Evolutionary conservation across 1,284 basidiomycete genomes (phyloP).

Genomic region (Tausonia pullulans): DNA sequence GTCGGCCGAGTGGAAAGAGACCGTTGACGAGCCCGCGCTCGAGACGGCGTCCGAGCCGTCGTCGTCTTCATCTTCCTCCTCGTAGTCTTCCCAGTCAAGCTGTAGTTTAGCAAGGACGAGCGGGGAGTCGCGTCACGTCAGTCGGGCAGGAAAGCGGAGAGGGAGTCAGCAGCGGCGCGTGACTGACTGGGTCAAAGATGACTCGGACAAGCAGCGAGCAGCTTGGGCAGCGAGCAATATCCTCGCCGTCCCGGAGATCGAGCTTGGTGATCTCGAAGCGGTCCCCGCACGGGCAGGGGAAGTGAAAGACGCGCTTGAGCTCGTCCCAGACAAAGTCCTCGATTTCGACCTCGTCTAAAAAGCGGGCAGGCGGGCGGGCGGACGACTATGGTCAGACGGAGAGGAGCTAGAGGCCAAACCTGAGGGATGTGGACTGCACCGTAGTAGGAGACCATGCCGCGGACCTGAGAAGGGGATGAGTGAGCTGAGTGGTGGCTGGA

Average conservation of each 20-base stretch:
- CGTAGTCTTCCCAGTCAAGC: slow-evolving; percentile 38
- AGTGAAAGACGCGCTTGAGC: slow-evolving; percentile 73
- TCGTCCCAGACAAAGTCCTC: slow-evolving; percentile 92
- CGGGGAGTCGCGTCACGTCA: not conserved
- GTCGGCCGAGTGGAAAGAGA: slow-evolving; percentile 15
- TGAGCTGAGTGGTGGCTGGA: not conserved
- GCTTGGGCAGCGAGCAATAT: slow-evolving; percentile 93
- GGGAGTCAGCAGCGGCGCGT: not conserved
- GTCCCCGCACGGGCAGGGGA: slow-evolving; percentile 97
- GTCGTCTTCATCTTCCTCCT: slow-evolving; percentile 25
- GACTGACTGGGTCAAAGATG: slow-evolving; percentile 83
- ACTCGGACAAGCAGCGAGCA: slow-evolving; percentile 89
- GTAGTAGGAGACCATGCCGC: slow-evolving; percentile 8
- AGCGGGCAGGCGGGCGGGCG: not conserved
- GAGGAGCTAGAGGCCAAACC: not conserved
- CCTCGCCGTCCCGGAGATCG: slow-evolving; percentile 83
- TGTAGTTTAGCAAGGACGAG: slow-evolving; percentile 13
- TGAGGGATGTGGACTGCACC: not conserved
- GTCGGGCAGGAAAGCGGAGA: not conserved
- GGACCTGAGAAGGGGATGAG: not conserved
- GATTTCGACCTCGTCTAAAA: slow-evolving; percentile 46
- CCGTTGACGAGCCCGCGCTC: slow-evolving; percentile 6
- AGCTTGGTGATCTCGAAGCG: slow-evolving; percentile 87
- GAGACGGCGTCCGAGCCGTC: slow-evolving; percentile 20
- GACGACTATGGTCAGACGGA: not conserved